Conservation (phyloP, 1,284 basidiomycete species). For the Cryptococcus sp. region DNA sequence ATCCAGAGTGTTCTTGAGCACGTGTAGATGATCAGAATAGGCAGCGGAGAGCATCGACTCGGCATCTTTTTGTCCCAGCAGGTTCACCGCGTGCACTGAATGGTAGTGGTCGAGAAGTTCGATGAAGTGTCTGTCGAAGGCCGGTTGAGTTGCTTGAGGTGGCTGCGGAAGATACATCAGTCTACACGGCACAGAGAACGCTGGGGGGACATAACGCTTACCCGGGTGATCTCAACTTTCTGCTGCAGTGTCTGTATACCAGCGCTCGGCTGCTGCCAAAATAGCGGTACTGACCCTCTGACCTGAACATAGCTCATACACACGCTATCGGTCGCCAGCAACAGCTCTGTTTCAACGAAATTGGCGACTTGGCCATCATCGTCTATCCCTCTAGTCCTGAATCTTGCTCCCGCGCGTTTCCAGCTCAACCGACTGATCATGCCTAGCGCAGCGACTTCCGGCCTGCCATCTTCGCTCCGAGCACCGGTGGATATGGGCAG, state of each 20-base stretch:
- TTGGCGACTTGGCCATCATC: slow-evolving; percentile 97
- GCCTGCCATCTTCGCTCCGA: slow-evolving; percentile 55
- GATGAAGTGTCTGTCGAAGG: slow-evolving; percentile 90
- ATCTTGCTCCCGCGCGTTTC: slow-evolving; percentile 94
- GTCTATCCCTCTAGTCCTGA: slow-evolving; percentile 95
- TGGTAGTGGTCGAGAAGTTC: slow-evolving; percentile 82
- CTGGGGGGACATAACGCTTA: slow-evolving; percentile 17
- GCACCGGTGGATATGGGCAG: slow-evolving; percentile 55
- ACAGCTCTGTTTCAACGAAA: slow-evolving; percentile 95
- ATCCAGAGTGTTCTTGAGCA: slow-evolving; percentile 56
- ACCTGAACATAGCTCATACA: slow-evolving; percentile 90
- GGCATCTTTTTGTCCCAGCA: slow-evolving; percentile 87
- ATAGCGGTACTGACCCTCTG: slow-evolving; percentile 91
- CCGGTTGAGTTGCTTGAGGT: slow-evolving; percentile 84
- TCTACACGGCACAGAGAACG: background rate
- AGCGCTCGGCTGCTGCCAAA: slow-evolving; percentile 93
- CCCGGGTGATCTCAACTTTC: slow-evolving; percentile 74
- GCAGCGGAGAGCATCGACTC: slow-evolving; percentile 80
- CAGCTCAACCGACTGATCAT: slow-evolving; percentile 86
- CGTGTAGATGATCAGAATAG: slow-evolving; percentile 74
- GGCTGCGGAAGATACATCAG: slow-evolving; percentile 61
- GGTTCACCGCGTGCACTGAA: slow-evolving; percentile 78
- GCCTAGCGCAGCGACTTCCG: slow-evolving; percentile 60
- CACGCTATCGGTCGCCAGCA: slow-evolving; percentile 79
- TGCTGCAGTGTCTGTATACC: slow-evolving; percentile 81